phyloP scores from a whole-genome alignment of 805 yeast species.

The Lipomyces orientalis region DNA sequence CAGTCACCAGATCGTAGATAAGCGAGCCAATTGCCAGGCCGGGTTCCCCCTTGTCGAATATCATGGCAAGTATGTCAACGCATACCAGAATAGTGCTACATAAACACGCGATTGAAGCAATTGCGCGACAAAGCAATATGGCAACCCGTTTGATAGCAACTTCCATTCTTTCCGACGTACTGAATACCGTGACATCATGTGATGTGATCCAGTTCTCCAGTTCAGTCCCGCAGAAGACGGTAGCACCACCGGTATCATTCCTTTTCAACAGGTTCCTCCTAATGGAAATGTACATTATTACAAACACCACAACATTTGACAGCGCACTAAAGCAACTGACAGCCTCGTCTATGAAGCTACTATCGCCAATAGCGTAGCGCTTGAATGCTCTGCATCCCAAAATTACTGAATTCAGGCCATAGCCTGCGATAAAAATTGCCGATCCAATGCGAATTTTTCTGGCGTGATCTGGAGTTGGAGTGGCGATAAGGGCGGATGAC shows the following conservation, averaged over 20 bases:
- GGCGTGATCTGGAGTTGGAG: not conserved
- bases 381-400: constrained; percentile 4
- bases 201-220: not conserved
- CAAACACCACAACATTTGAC: not conserved
- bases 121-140: not conserved
- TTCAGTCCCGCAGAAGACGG: not conserved
- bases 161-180: not conserved
- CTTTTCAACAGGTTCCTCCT: not conserved
- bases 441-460: not conserved
- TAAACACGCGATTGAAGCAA: not conserved
- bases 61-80: not conserved
- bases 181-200: not conserved
- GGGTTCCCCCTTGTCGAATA: not conserved
- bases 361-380: not conserved
- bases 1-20: not conserved
- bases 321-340: not conserved
- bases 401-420: constrained; percentile 1
- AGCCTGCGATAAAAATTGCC: not conserved
- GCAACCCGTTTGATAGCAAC: constrained; percentile 1
- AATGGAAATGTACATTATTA: not conserved
- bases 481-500: not conserved
- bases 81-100: not conserved
- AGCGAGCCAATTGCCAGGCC: not conserved
- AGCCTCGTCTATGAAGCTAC: not conserved
- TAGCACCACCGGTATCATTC: not conserved